These are phyloP conservation scores for Leccinum barrowsii DNA, from an alignment of 768 basidiomycete genomes.

Conservation along the genomic window DNA sequence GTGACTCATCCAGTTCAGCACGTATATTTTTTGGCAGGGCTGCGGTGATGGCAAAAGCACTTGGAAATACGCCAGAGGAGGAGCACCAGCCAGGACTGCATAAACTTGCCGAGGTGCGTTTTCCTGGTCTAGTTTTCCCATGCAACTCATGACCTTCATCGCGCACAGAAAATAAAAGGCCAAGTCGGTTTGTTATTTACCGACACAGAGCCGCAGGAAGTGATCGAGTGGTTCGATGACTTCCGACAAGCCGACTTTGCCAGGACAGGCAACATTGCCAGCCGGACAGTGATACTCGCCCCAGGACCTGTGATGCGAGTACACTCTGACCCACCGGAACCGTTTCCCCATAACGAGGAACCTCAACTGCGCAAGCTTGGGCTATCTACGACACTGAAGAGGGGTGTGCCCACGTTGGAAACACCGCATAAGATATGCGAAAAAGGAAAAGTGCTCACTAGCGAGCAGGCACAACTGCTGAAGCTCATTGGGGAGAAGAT, in stretches of 20 bases:
- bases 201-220: constrained; percentile 84
- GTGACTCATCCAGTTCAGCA: constrained; percentile 49
- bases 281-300: constrained; percentile 70
- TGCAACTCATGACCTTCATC: constrained; percentile 5
- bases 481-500: constrained; percentile 89
- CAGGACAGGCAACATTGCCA: constrained; percentile 78
- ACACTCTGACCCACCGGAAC: constrained; percentile 76
- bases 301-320: constrained; percentile 81
- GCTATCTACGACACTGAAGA: constrained; percentile 76
- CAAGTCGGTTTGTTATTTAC: constrained; percentile 94
- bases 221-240: constrained; percentile 89
- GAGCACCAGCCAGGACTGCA: constrained; percentile 79
- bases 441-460: constrained; percentile 71
- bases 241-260: constrained; percentile 91
- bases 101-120: constrained; percentile 72
- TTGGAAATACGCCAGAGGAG: constrained; percentile 82
- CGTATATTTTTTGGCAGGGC: constrained; percentile 86
- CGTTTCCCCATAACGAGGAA: constrained; percentile 96
- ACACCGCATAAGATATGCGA: constrained; percentile 82
- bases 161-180: constrained; percentile 84
- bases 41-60: constrained; percentile 92
- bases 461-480: constrained; percentile 88
- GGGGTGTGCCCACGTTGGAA: constrained; percentile 82
- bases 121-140: constrained; percentile 15
- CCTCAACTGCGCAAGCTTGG: constrained; percentile 94